Percentiles rank a stretch among this genome's conserved stretches.
Conservation (phyloP, 352 stramenopile genomes). For the Phytopythium ostracodes region DNA sequence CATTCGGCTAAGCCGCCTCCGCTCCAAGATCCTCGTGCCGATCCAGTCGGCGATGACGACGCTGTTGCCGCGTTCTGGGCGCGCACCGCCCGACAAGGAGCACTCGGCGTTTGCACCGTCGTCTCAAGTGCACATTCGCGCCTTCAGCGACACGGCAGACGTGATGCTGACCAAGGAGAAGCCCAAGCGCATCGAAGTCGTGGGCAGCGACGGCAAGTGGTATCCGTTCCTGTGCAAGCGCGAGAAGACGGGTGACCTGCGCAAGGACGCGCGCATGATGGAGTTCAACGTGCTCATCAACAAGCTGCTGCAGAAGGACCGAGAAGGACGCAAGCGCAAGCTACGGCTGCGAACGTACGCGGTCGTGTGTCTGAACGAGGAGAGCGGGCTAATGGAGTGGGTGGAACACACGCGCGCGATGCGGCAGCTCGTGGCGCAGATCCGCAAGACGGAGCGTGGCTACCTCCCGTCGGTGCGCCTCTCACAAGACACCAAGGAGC, state of each 20-base stretch:
- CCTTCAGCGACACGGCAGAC: constrained; percentile 89
- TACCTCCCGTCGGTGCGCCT: constrained; percentile 78
- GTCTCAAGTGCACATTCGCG: constrained; percentile 82
- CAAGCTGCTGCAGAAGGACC: constrained; percentile 93
- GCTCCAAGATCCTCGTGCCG: constrained; percentile 75
- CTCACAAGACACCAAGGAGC: constrained; percentile 79
- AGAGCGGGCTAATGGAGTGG: constrained; percentile 99
- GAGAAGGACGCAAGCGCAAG: constrained; percentile 86
- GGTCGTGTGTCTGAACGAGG: constrained; percentile 99
- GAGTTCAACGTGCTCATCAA: constrained; percentile 99
- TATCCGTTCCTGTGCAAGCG: constrained; percentile 95
- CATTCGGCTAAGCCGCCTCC: constrained; percentile 64
- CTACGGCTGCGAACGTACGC: constrained; percentile 97
- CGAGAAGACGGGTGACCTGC: constrained; percentile 98
- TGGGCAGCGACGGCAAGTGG: constrained; percentile 62
- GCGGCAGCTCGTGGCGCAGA: constrained; percentile 83
- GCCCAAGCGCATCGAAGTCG: constrained; percentile 96
- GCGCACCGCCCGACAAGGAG: constrained; percentile 44
- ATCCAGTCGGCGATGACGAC: constrained; percentile 75
- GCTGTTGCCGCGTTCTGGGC: constrained; percentile 57
- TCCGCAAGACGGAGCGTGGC: constrained; percentile 84
- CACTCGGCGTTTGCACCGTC: constrained; percentile 61
- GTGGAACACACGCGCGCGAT: constrained; percentile 97
- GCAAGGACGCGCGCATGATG: constrained; percentile 99
- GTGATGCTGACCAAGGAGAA: constrained; percentile 99